These are phyloP conservation scores for Neofusicoccum sp. DNA, from an alignment of 2,329 filamentous ascomycete genomes.

Conservation along the genomic window DNA sequence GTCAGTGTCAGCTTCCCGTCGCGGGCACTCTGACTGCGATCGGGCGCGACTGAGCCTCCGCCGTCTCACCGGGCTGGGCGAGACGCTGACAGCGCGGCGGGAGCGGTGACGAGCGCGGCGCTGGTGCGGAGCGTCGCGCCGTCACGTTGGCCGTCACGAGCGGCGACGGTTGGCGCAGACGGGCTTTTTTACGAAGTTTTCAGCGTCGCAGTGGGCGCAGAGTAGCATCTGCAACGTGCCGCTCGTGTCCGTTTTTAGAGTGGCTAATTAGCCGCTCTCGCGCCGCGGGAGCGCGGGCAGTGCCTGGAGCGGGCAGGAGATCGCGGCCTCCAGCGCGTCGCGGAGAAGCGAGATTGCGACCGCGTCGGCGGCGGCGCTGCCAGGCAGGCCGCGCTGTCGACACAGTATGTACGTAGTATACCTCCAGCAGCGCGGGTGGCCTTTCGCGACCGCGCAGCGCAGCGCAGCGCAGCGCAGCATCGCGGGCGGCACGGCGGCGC, in stretches of 20 bases:
- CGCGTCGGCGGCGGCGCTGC: neutral
- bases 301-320: no score
- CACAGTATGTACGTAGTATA: no score
- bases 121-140: conserved; percentile 6
- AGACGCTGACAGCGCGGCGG: neutral
- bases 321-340: neutral
- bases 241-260: conserved; percentile 14
- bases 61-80: neutral
- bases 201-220: conserved; percentile 6
- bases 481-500: neutral
- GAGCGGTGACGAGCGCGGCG: conserved; percentile 2
- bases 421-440: no score
- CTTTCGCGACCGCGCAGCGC: no score
- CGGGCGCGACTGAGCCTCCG: neutral
- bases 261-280: conserved; percentile 10
- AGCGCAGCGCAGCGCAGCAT: neutral
- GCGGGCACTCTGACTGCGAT: neutral
- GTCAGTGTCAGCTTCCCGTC: neutral
- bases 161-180: conserved; percentile 2
- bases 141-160: conserved; percentile 2
- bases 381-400: no score
- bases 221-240: conserved; percentile 11
- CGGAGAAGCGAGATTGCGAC: conserved; percentile 18
- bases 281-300: conserved; percentile 1
- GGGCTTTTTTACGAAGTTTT: conserved; percentile 3